Conservation (phyloP, 768 basidiomycete genomes). For the Boletus speciosus region DNA sequence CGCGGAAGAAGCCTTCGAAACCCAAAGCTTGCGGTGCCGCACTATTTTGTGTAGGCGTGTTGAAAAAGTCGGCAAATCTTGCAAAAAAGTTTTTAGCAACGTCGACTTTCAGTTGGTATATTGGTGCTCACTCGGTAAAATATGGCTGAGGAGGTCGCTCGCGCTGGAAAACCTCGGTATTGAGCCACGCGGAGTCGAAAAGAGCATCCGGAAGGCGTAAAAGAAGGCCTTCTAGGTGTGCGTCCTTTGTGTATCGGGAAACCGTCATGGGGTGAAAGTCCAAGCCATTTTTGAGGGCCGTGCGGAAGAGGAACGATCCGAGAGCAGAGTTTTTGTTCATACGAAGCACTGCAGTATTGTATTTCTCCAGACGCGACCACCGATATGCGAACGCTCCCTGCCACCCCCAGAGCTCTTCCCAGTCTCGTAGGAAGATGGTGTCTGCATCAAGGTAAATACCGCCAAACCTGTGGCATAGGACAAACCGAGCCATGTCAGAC, state of each 20-base stretch:
- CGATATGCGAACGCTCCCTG: slow-evolving; percentile 95
- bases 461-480: slow-evolving; percentile 94
- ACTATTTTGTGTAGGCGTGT: slow-evolving; percentile 66
- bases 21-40: slow-evolving; percentile 86
- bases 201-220: slow-evolving; percentile 91
- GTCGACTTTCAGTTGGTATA: neutral
- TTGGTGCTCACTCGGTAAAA: slow-evolving; percentile 67
- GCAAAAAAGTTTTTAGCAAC: neutral
- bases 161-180: slow-evolving; percentile 87
- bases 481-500: slow-evolving; percentile 96
- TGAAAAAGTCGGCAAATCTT: slow-evolving; percentile 88
- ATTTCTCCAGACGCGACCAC: slow-evolving; percentile 89
- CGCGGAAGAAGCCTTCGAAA: slow-evolving; percentile 94
- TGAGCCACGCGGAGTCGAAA: slow-evolving; percentile 96
- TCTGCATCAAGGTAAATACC: slow-evolving; percentile 98
- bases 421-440: slow-evolving; percentile 92
- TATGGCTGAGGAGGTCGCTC: slow-evolving; percentile 93
- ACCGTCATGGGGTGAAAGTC: slow-evolving; percentile 99
- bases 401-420: slow-evolving; percentile 99
- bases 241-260: slow-evolving; percentile 86
- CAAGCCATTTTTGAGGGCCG: slow-evolving; percentile 87
- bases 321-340: slow-evolving; percentile 91
- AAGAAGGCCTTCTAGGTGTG: slow-evolving; percentile 76
- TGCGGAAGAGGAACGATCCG: slow-evolving; percentile 90
- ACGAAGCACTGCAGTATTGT: slow-evolving; percentile 95